A percentile compares a stretch with the other conserved stretches of the same genome.
Conservation (phyloP, 176 grass and related monocot species). For the Oryza longistaminata region DNA sequence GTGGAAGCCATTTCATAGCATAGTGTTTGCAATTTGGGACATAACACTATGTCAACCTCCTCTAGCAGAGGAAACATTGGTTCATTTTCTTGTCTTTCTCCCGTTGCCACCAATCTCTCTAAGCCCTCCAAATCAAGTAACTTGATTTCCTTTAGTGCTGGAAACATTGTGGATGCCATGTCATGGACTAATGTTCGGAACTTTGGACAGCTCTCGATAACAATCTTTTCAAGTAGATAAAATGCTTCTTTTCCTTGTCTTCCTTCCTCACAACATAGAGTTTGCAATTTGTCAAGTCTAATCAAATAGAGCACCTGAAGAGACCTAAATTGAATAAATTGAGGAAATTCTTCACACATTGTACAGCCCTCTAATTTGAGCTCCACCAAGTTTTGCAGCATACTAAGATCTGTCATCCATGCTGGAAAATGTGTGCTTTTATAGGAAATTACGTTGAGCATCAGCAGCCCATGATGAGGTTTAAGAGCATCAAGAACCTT, state of each 20-base stretch:
- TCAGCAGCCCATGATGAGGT: not conserved
- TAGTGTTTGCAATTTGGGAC: too few relatives aligned
- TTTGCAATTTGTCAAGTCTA: not conserved
- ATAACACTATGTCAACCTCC: fast-evolving
- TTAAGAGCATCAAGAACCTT: conserved; percentile 30
- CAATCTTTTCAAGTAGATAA: not conserved
- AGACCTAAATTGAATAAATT: not conserved
- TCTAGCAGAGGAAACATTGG: not conserved
- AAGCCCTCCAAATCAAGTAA: not conserved
- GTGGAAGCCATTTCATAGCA: too few relatives aligned
- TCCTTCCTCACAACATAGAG: not conserved
- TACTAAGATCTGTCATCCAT: not conserved
- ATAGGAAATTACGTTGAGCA: not conserved
- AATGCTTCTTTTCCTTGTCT: not conserved
- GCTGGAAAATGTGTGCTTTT: not conserved
- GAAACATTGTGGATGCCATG: too few relatives aligned
- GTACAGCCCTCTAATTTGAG: not conserved
- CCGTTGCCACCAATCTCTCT: not conserved
- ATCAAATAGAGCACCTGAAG: not conserved
- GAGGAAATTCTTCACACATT: not conserved
- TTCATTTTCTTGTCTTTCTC: not conserved
- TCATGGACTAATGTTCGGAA: fast-evolving
- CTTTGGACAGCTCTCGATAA: too few relatives aligned
- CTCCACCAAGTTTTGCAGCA: not conserved
- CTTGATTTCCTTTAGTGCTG: not conserved